These are phyloP conservation scores for Paulownia fortunei DNA, from an alignment of 257 asterid genomes.

Conservation along the genomic window DNA sequence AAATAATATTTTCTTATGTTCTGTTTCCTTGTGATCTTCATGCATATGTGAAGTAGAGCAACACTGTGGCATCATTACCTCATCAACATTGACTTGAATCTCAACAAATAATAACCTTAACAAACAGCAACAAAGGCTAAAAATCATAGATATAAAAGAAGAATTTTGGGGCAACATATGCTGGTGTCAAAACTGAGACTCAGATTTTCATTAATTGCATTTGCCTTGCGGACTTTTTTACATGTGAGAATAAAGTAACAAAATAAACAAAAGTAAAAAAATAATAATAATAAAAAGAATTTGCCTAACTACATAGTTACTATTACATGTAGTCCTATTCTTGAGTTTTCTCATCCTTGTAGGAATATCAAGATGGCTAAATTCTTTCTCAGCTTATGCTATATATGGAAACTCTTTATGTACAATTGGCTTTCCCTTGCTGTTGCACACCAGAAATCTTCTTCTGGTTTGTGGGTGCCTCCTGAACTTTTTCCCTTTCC, in stretches of 20 bases:
- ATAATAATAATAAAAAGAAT: constrained; percentile 31
- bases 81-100: neutral
- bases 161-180: neutral
- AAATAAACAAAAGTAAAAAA: neutral
- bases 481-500: neutral
- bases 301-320: constrained; percentile 34
- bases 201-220: constrained; percentile 34
- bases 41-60: neutral
- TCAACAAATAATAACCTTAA: neutral
- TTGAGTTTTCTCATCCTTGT: constrained; percentile 32
- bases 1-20: constrained; percentile 10
- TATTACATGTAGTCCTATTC: constrained; percentile 24
- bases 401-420: constrained; percentile 37
- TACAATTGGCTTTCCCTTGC: constrained; percentile 38
- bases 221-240: constrained; percentile 71
- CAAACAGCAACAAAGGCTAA: neutral
- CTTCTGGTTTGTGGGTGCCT: constrained; percentile 33
- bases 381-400: neutral
- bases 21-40: constrained; percentile 11
- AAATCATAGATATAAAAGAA: neutral
- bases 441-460: constrained; percentile 44
- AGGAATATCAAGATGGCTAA: constrained; percentile 24
- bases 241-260: constrained; percentile 21
- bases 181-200: constrained; percentile 26
- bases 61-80: neutral